phyloP scores from a whole-genome alignment of 306 rosid genomes.

The Cucumis melo region DNA sequence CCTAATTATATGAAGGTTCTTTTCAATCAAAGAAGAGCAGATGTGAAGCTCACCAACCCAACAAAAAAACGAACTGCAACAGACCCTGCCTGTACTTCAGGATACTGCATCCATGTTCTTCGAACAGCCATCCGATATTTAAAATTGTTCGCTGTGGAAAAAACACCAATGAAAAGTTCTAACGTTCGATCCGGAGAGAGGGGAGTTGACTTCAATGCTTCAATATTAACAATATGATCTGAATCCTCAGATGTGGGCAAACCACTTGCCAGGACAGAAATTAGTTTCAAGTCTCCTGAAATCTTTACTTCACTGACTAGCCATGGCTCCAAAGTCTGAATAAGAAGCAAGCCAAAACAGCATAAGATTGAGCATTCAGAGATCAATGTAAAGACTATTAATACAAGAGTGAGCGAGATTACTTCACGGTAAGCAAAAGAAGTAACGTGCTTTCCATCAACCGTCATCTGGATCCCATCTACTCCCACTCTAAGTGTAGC shows the following conservation, averaged over 20 bases:
- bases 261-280: conserved; percentile 84
- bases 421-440: conserved; percentile 93
- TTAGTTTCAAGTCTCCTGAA: conserved; percentile 71
- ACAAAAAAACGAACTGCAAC: conserved; percentile 91
- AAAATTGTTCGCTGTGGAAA: conserved; percentile 95
- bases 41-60: conserved; percentile 73
- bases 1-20: neutral
- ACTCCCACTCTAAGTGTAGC: conserved; percentile 93
- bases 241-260: conserved; percentile 96
- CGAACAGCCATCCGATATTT: conserved; percentile 93
- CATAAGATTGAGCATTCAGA: conserved; percentile 8
- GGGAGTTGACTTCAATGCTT: conserved; percentile 51
- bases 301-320: conserved; percentile 70
- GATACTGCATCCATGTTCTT: conserved; percentile 99
- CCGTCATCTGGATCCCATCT: conserved; percentile 98
- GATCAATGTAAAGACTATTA: conserved; percentile 8
- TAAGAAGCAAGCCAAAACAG: conserved; percentile 19
- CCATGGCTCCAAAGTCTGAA: conserved; percentile 98
- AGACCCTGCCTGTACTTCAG: conserved; percentile 48
- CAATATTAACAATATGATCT: conserved; percentile 68
- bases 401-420: conserved; percentile 9
- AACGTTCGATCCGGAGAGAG: conserved; percentile 31
- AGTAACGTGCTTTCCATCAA: conserved; percentile 92
- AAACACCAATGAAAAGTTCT: conserved; percentile 86
- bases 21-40: conserved; percentile 1